Evolutionary conservation across 1,284 basidiomycete species (phyloP).

Genomic region (Anthracocystis setariae): DNA sequence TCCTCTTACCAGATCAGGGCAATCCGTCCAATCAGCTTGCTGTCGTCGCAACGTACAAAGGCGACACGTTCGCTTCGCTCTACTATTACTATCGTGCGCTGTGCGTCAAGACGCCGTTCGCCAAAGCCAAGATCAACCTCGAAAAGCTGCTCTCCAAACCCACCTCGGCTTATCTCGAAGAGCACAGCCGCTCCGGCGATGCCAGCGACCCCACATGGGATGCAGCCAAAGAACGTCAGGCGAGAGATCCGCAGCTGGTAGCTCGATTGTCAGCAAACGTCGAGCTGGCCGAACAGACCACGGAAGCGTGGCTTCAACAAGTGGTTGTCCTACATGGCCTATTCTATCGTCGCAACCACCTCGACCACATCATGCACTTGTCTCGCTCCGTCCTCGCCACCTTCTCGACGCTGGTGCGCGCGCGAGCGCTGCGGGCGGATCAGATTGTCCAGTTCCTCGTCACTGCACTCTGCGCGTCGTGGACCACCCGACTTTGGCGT

Average conservation of each 20-base stretch:
- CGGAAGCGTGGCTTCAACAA: conserved; percentile 37
- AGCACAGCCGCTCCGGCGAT: conserved; percentile 18
- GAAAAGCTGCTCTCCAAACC: conserved; percentile 70
- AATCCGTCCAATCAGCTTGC: conserved; percentile 95
- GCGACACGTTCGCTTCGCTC: conserved; percentile 81
- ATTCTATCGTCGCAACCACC: conserved; percentile 48
- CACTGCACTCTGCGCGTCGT: conserved; percentile 54
- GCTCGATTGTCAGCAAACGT: conserved; percentile 22
- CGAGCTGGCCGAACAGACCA: conserved; percentile 17
- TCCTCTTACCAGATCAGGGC: conserved; percentile 60
- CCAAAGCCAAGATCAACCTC: conserved; percentile 86
- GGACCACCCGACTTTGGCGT: conserved; percentile 56
- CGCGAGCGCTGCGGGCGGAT: conserved; percentile 52
- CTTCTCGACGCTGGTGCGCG: conserved; percentile 42
- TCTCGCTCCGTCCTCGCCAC: conserved; percentile 47
- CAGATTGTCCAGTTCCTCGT: conserved; percentile 61
- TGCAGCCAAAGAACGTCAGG: conserved; percentile 20
- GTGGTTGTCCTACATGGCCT: conserved; percentile 60
- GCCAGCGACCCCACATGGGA: conserved; percentile 23
- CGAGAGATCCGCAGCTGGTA: conserved; percentile 27
- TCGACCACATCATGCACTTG: conserved; percentile 48
- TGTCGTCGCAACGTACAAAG: conserved; percentile 84
- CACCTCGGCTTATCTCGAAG: conserved; percentile 36
- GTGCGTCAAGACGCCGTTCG: conserved; percentile 85
- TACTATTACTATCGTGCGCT: conserved; percentile 91